phyloP scores from a whole-genome alignment of 2,329 filamentous ascomycete genomes.

The Cryphonectria nitschkei region DNA sequence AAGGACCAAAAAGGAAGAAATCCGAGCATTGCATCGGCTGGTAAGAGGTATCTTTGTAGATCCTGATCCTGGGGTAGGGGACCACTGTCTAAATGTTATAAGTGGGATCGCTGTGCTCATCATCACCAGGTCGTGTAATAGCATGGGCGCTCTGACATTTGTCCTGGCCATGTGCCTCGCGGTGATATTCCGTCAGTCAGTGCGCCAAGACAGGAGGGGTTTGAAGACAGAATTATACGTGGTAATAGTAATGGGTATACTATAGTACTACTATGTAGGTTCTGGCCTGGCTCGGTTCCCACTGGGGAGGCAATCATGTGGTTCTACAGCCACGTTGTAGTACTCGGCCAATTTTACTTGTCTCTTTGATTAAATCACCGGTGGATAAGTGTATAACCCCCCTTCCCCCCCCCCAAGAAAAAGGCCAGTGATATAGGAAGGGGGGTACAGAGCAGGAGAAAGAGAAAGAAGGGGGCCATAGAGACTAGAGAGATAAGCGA shows the following conservation, averaged over 20 bases:
- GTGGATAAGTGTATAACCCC: background rate
- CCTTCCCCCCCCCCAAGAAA: background rate
- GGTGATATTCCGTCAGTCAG: background rate
- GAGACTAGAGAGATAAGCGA: background rate
- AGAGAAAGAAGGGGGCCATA: background rate
- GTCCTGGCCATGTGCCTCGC: background rate
- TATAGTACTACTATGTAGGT: background rate
- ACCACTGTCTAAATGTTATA: background rate
- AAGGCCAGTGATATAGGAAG: background rate
- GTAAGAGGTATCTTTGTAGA: background rate
- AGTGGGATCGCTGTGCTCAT: background rate
- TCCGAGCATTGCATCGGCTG: background rate
- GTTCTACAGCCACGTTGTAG: background rate
- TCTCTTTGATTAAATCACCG: background rate
- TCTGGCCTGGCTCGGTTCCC: background rate
- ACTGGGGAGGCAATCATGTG: background rate
- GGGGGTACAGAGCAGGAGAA: no score
- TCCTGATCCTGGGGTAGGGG: slow-evolving; percentile 1
- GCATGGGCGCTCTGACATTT: background rate
- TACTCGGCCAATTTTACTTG: background rate
- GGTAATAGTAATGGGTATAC: background rate
- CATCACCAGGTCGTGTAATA: background rate
- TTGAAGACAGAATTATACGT: background rate
- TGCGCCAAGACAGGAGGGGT: background rate
- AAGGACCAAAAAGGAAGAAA: background rate